Evolutionary conservation across 306 rosid species (phyloP), one percentile per base, ranked within the genome.

Genomic region (Argentina anserina): DNA sequence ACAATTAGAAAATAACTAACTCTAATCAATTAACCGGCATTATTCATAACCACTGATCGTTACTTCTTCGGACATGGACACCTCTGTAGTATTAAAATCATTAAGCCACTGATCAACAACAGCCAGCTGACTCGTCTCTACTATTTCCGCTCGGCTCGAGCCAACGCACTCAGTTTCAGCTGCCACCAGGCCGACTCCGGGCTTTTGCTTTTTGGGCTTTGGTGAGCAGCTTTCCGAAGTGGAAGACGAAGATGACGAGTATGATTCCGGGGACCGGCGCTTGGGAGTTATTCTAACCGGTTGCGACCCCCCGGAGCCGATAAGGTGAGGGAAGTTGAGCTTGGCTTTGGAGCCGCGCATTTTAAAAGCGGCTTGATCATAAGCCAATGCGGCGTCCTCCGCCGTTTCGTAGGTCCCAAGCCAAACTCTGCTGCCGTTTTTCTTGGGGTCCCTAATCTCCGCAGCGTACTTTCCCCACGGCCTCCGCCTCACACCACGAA

Each of bases 381-480:
- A 88, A 65, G 90, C 90, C 46, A 88, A 66, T n/a, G 89, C 93
- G 0, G 93, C 93, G 5, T 82, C 79, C 73, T 81, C 85, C 9
- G 84, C 81, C 1, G 81, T 78, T 37, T 75, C 82, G 28, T 65
- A 89, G 1, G 91, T 84, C 31, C 94, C 94, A 0, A 89, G 91
- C 91, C 94, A 86, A 2, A 84, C 76, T 21, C 91, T 80, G 0
- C 79, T 80, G 9, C 94, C 89, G 36, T 81, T 86, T 62, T 70
- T 89, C 74, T 65, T 81, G 12, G 85, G 85, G 26, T 81, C 80
- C 71, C 82, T 65, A 20, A 81, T 81, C 79, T 89, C 91, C 0
- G 94, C 89, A 1, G 91, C 94, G 39, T 76, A 89, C 77, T 84
- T 86, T 0, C 94, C 94, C 94, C 89, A 89, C 0, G 91, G 91